Base-by-base conservation (phyloP, 306 rosid species). In the Abrus pulchellus region DNA sequence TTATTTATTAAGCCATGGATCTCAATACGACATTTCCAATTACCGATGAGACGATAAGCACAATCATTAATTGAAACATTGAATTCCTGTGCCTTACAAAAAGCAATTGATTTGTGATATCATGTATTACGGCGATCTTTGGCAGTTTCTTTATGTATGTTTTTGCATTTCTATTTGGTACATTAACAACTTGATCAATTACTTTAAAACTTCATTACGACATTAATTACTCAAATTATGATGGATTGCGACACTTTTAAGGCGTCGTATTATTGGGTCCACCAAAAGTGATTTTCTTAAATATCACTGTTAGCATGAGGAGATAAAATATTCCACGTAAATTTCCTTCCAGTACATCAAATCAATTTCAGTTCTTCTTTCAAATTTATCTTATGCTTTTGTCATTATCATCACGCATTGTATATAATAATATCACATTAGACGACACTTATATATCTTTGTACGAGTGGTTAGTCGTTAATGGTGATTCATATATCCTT, bases 91-190 rank as follows among this genome's bases (percentile, higher is more conserved):
- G 7, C 56, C n/a, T 47, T 13, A 33, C 59, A 44, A 44, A 62
- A n/a, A 14, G 14, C 40, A 3, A 65, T 11, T 57, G 77, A 56
- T 78, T 36, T 65, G 54, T 28, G 65, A 11, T 65, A 65, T 78
- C 66, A 5, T 34, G 56, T 54, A 32, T 69, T 79, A 36, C 83
- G 52, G 63, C 83, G 20, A 79, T 57, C 7, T 68, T 79, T 79
- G 83, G 77, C 71, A 70, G 53, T 48, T 69, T 69, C 44, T 48
- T 33, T n/a, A 43, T 5, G 76, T 33, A 47, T 3, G 13, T n/a
- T 62, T 76, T 29, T 34, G 33, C 9, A 30, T 75, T 14, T 32
- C 11, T 45, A 13, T 34, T 41, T 36, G 48, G 11, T 9, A 20
- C 27, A 34, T 62, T 40, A 62, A 48, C 12, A 44, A 5, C n/a